Base-by-base conservation (phyloP, 345 rosid genomes). In the Leavenworthia alabamica region DNA sequence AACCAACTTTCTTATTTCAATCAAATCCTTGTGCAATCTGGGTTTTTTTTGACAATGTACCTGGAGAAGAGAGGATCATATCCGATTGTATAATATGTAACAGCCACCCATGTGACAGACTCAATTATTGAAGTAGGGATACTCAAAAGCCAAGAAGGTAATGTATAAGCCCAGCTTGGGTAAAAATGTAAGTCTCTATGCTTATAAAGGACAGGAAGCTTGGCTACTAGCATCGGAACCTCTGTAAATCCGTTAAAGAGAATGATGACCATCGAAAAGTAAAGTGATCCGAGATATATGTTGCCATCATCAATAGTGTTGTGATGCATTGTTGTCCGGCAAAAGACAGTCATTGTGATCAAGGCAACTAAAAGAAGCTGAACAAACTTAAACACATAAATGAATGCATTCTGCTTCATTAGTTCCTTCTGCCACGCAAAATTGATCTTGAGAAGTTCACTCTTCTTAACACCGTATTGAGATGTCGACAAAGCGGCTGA, bases 201-300 rank as follows among this genome's bases (percentile, higher is more conserved):
- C 86, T 89, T 93, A 86, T 93, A 93, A 32, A 93, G 86, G 12
- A 93, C 81, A 0, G 99, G 94, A 70, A 93, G 97, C 83, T 93
- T 93, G 56, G 91, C 86, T 58, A 89, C 97, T 70, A 93, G 75
- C 97, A 93, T 83, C 2, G 99, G 82, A 64, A 93, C 99, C 78
- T 93, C 99, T 3, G 99, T 93, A 55, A 93, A 93, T 57, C 99
- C 97, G 59, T 93, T 93, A 29, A 93, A 93, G 67, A 93, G 97
- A 79, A 93, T 78, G 79, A 89, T 93, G 67, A 93, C 88, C 97
- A 82, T 93, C 44, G 99, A 93, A 67, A 93, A 93, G 83, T 93
- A 93, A 44, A 89, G 59, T 2, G 91, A 77, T 11, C 97, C 99
- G 49, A 89, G 86, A 72, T 82, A 89, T 69, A 93, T 65, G 75